phyloP scores from a whole-genome alignment of 495 filamentous ascomycete genomes.

The Penicillium riverlandense region DNA sequence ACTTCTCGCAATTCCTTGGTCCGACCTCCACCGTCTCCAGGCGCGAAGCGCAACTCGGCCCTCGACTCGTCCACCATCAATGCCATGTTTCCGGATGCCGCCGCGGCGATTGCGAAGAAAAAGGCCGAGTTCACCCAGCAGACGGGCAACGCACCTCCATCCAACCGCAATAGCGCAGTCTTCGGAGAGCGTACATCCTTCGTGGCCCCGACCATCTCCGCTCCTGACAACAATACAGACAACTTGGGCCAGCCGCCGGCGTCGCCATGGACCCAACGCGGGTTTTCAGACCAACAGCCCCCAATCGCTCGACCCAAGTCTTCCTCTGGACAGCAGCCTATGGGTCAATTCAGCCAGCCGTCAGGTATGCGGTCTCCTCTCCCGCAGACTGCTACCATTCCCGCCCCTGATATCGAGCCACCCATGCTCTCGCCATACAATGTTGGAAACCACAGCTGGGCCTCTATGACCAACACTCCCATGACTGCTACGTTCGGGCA shows the following conservation, averaged over 20 bases:
- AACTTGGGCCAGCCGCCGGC: slow-evolving; percentile 52
- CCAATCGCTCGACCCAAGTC: slow-evolving; percentile 77
- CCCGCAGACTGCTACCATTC: slow-evolving; percentile 76
- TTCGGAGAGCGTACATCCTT: slow-evolving; percentile 77
- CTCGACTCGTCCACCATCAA: slow-evolving; percentile 92
- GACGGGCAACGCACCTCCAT: slow-evolving; percentile 81
- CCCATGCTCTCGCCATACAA: slow-evolving; percentile 87
- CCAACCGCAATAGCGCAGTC: slow-evolving; percentile 86
- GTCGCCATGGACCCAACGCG: slow-evolving; percentile 69
- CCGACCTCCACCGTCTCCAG: slow-evolving; percentile 67
- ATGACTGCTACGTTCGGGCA: slow-evolving; percentile 80
- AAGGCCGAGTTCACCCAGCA: slow-evolving; percentile 95
- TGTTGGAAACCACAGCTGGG: slow-evolving; percentile 84
- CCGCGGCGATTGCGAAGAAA: slow-evolving; percentile 93
- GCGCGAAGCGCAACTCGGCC: slow-evolving; percentile 82
- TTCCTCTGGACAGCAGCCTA: slow-evolving; percentile 77
- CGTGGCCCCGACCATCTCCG: slow-evolving; percentile 70
- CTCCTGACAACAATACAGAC: slow-evolving; percentile 48
- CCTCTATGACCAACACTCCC: slow-evolving; percentile 95
- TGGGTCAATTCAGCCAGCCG: slow-evolving; percentile 94
- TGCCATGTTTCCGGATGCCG: slow-evolving; percentile 98
- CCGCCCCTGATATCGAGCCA: slow-evolving; percentile 69
- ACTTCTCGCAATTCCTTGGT: slow-evolving; percentile 80
- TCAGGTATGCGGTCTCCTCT: slow-evolving; percentile 78
- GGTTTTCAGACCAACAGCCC: slow-evolving; percentile 44